Evolutionary conservation across 2,329 filamentous ascomycete species (phyloP).

Genomic region (Trichophaea hybrida): DNA sequence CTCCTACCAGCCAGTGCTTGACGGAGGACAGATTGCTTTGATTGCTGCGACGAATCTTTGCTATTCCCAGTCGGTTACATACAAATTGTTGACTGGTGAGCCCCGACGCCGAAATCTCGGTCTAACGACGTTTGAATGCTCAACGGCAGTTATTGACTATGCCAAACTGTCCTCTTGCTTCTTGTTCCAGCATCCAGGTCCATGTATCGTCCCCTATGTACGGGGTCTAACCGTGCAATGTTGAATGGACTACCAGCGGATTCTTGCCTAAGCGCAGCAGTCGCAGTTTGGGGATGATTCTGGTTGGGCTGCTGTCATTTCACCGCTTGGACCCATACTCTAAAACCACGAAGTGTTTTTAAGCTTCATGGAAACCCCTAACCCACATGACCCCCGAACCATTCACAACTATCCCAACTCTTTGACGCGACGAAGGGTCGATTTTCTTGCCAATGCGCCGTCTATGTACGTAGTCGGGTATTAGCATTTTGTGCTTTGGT

Average conservation of each 20-base stretch:
- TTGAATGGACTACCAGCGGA: background rate
- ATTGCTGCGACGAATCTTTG: background rate
- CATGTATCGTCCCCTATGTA: background rate
- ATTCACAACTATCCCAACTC: too few species aligned
- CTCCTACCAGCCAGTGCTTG: background rate
- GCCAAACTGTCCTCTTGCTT: background rate
- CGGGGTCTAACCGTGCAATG: background rate
- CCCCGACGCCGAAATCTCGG: background rate
- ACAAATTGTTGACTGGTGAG: background rate
- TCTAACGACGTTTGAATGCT: background rate
- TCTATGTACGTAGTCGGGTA: too few species aligned
- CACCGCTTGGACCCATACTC: background rate
- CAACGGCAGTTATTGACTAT: background rate
- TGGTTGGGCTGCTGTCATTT: slow-evolving; percentile 5
- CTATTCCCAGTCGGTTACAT: background rate
- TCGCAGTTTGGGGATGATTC: background rate
- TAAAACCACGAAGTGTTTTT: too few species aligned
- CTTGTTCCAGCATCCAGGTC: background rate
- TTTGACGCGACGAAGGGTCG: too few species aligned
- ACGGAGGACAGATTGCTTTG: background rate
- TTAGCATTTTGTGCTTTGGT: too few species aligned
- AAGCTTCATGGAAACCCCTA: too few species aligned
- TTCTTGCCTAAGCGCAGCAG: background rate
- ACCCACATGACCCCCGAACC: too few species aligned
- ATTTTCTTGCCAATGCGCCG: too few species aligned